Base-by-base conservation (phyloP, 768 basidiomycete genomes). In the Psilocybe tampanensis region DNA sequence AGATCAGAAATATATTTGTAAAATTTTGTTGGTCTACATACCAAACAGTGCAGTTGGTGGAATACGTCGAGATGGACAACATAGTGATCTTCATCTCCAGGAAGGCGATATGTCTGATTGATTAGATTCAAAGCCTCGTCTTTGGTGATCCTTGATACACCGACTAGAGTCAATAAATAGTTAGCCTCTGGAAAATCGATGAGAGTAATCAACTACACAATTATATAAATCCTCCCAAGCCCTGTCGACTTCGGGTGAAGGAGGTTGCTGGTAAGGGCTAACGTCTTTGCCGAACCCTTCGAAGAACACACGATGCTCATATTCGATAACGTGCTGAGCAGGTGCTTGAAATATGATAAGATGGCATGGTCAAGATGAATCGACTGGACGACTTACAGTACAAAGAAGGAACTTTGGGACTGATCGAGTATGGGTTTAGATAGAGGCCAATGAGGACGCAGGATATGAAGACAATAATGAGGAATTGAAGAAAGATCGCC, bases 31-130 rank as follows among this genome's bases (percentile, higher is more conserved):
- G n/a, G n/a, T 3, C 9, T 2, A 60, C 67, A 11, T 22, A 73
- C 71, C 55, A 71, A 44, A 47, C 71, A 73, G 55, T 70, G 70
- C 8, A 70, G 59, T 44, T 69, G 65, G 44, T 70, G 71, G 55
- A 67, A 70, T 3, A 71, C 66, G 23, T 68, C 65, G 11, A 69
- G 62, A 8, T 60, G 51, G 8, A 66, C 52, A 5, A 67, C 62
- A 45, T 68, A 69, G 41, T 68, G 55, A 7, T 62, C 63, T 41
- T 66, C 58, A 24, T 69, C 64, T 2, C 63, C 64, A 15, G 61
- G 63, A 24, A 70, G 61, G 1, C 64, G 62, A 45, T 57, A 64
- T 2, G 70, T 68, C 32, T 55, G 55, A 48, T 69, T 70, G 8
- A 58, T 57, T 4, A 70, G 51, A 18, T 56, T 60, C 18, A 44